Evolutionary conservation across 352 stramenopile species (phyloP).

Genomic region (Pythium periplocum): DNA sequence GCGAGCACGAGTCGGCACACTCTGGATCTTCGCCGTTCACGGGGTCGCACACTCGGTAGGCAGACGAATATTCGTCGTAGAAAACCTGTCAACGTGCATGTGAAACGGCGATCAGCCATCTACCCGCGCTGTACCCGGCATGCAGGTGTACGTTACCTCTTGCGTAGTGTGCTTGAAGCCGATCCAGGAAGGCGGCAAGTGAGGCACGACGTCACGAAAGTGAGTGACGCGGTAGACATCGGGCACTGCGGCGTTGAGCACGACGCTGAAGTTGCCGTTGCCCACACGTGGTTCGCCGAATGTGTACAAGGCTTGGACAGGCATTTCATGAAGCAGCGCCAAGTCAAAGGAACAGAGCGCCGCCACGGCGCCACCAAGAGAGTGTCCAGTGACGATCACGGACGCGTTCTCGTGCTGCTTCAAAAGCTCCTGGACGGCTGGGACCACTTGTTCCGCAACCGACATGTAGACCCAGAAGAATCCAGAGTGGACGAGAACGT

Average conservation of each 20-base stretch:
- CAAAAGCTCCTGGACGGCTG: slow-evolving; percentile 25
- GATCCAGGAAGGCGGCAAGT: slow-evolving; percentile 71
- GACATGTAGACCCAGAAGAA: slow-evolving; percentile 82
- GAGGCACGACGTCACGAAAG: slow-evolving; percentile 70
- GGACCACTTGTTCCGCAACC: slow-evolving; percentile 44
- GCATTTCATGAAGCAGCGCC: slow-evolving; percentile 48
- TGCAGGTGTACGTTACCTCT: slow-evolving; percentile 31
- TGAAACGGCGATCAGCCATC: too few relatives aligned
- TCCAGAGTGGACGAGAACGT: slow-evolving; percentile 61
- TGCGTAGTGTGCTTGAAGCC: slow-evolving; percentile 69
- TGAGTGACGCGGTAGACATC: slow-evolving; percentile 75
- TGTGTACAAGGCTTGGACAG: slow-evolving; percentile 53
- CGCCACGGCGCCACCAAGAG: slow-evolving; percentile 63
- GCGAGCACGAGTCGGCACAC: slow-evolving; percentile 69
- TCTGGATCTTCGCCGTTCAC: slow-evolving; percentile 54
- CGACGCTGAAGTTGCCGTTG: slow-evolving; percentile 56
- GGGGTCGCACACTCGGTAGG: slow-evolving; percentile 51
- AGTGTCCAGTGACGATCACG: slow-evolving; percentile 69
- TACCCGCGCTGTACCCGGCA: too few relatives aligned
- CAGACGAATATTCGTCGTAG: slow-evolving; percentile 73
- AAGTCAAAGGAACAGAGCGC: slow-evolving; percentile 75
- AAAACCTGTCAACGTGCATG: slow-evolving; percentile 41
- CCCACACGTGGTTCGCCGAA: slow-evolving; percentile 77
- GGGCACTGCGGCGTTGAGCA: slow-evolving; percentile 44
- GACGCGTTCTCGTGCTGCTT: slow-evolving; percentile 33